Percentiles rank a stretch among this genome's conserved stretches.
phyloP scores from a whole-genome alignment of 2,329 filamentous ascomycete species.

The Fusarium brevicatenulatum region DNA sequence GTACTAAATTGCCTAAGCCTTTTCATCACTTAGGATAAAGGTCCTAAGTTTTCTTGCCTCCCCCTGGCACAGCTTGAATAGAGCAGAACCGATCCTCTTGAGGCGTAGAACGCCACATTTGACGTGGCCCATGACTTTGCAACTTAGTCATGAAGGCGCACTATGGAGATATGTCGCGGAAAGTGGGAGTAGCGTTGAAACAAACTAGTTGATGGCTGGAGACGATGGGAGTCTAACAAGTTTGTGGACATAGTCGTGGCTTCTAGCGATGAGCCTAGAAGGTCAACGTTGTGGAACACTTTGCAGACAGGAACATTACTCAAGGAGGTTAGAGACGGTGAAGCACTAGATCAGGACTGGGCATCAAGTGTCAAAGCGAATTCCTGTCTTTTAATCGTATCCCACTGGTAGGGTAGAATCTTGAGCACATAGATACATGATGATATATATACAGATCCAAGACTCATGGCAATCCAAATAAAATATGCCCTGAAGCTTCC shows the following conservation, averaged over 20 bases:
- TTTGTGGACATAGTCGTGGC: neutral
- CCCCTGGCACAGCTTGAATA: neutral
- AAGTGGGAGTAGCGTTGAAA: neutral
- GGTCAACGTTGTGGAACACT: neutral
- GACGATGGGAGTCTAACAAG: neutral
- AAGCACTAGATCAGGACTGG: neutral
- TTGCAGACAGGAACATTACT: neutral
- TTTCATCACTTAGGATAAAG: too few relatives aligned
- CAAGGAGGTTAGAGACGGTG: neutral
- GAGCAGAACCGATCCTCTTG: neutral
- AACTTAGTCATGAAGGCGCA: neutral
- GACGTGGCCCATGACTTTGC: neutral
- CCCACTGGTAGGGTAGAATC: conserved; percentile 1
- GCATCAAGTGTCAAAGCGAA: neutral
- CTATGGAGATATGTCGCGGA: neutral
- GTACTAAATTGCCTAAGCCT: too few relatives aligned
- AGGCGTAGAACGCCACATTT: neutral
- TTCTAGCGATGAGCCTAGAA: neutral
- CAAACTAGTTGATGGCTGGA: neutral
- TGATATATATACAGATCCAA: conserved; percentile 24
- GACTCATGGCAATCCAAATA: conserved; percentile 4
- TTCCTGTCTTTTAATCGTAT: neutral
- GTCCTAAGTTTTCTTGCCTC: too few relatives aligned
- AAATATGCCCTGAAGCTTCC: conserved; percentile 15
- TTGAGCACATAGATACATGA: conserved; percentile 20